Percentiles rank a stretch among this genome's conserved stretches.
Conservation (phyloP, 352 stramenopile species). For the Phytophthora hibernalis region DNA sequence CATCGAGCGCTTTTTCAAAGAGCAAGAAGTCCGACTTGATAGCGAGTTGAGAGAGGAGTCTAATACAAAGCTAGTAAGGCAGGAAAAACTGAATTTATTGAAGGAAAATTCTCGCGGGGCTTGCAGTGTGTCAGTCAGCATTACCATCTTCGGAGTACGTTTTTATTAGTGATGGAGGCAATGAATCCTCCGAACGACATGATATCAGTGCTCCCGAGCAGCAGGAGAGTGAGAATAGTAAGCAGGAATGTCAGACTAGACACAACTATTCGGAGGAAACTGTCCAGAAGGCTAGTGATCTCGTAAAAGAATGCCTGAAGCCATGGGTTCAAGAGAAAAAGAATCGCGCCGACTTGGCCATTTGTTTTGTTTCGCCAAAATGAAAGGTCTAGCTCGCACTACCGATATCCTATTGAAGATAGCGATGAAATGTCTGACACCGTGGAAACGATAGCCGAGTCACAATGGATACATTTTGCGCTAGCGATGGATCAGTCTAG, state of each 20-base stretch:
- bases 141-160: conserved; percentile 12
- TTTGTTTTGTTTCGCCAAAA: not conserved
- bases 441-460: conserved; percentile 2
- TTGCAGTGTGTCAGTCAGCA: not conserved
- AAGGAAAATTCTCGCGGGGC: not conserved
- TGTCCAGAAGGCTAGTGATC: conserved; percentile 2
- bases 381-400: not conserved
- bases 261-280: conserved; percentile 1
- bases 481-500: conserved; percentile 2
- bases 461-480: conserved; percentile 6
- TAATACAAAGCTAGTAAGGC: conserved; percentile 6
- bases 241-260: not conserved
- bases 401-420: conserved; percentile 4
- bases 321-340: conserved; percentile 3
- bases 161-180: conserved; percentile 9
- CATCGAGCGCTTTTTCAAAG: conserved; percentile 5
- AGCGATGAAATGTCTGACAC: not conserved
- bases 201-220: not conserved
- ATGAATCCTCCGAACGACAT: not conserved
- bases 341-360: not conserved
- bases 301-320: not conserved
- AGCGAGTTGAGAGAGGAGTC: conserved; percentile 8
- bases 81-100: conserved; percentile 12
- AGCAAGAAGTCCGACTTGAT: not conserved
- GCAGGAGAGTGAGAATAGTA: not conserved